Evolutionary conservation across 768 basidiomycete species (phyloP), one percentile per base, ranked within the genome.

Genomic region (Galerina sulciceps): DNA sequence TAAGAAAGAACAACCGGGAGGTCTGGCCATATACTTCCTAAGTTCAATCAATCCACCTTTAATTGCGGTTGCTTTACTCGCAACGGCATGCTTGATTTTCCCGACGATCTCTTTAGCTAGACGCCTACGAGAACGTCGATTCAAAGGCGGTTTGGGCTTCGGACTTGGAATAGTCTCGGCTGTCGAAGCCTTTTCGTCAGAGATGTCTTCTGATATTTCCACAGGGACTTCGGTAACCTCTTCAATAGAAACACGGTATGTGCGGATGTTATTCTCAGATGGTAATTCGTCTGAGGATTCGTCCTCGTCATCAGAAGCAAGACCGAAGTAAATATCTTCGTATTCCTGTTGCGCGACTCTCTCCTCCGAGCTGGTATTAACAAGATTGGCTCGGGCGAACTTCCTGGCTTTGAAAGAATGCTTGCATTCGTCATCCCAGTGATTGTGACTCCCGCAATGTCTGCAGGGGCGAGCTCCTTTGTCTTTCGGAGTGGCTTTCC

Each of bases 401-500:
- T 31, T 49, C n/a, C 52, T 34, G 0, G 47, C 65, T 43, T 57
- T 60, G 14, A 23, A 18, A 13, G 71, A 47, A 57, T 76, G 57
- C 17, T 67, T 69, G 55, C 76, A 75, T 10, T 76, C 71, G 1
- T 56, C 41, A 46, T 76, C 70, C 76, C 73, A 76, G 44, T 76
- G 75, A 26, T 73, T 71, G 0, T 46, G 58, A 45, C 71, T 73
- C 2, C 75, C 71, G 54, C 75, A 72, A 52, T 76, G 72, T 10
- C 70, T 37, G 46, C 74, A 75, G 0, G 75, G 73, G 22, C 75
- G 37, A 8, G 67, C 69, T 10, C 68, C 67, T 51, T 68, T 66
- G 2, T 57, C 42, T 22, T 59, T 60, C 6, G 67, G 67, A 9
- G 64, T 67, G 5, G 23, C 15, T 0, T 38, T 63, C 18, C 47